A percentile compares a stretch with the other conserved stretches of the same genome.
phyloP scores from a whole-genome alignment of 371 early-diverging fungal species.

The Syncephalastrum sp. region DNA sequence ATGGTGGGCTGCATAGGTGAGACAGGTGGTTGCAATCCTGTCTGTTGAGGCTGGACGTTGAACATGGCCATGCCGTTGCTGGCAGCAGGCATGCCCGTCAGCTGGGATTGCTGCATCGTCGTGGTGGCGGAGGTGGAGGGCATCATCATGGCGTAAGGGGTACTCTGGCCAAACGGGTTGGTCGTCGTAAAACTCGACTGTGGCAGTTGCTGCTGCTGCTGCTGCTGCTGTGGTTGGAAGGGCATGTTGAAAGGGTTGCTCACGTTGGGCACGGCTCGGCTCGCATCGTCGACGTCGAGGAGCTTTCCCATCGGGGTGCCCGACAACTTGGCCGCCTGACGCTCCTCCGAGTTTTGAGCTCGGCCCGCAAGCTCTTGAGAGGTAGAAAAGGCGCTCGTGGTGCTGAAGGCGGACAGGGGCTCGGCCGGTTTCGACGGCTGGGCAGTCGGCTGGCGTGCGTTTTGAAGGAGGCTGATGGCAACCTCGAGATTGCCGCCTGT shows the following conservation, averaged over 20 bases:
- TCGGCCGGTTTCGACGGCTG: neutral
- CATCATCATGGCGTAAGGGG: neutral
- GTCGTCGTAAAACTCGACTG: slow-evolving; percentile 6
- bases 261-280: slow-evolving; percentile 15
- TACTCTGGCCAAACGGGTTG: slow-evolving; percentile 5
- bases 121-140: slow-evolving; percentile 7
- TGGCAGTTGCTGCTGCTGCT: slow-evolving; percentile 19
- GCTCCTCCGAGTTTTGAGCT: slow-evolving; percentile 21
- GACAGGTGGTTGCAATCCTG: slow-evolving; percentile 5
- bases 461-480: slow-evolving; percentile 51
- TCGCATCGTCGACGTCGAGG: slow-evolving; percentile 15
- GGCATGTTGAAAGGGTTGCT: slow-evolving; percentile 25
- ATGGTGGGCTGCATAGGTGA: slow-evolving; percentile 7
- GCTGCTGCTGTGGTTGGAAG: slow-evolving; percentile 24
- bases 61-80: slow-evolving; percentile 1
- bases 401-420: slow-evolving; percentile 5
- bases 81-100: slow-evolving; percentile 9
- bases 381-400: slow-evolving; percentile 10
- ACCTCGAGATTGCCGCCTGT: slow-evolving; percentile 61
- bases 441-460: slow-evolving; percentile 21
- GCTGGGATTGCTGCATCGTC: slow-evolving; percentile 6
- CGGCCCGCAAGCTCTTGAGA: slow-evolving; percentile 20
- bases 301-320: slow-evolving; percentile 17
- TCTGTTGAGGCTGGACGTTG: slow-evolving; percentile 6
- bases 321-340: slow-evolving; percentile 21